Base-by-base conservation (phyloP, 371 early-diverging fungal genomes). In the Lichtheimia corymbifera region DNA sequence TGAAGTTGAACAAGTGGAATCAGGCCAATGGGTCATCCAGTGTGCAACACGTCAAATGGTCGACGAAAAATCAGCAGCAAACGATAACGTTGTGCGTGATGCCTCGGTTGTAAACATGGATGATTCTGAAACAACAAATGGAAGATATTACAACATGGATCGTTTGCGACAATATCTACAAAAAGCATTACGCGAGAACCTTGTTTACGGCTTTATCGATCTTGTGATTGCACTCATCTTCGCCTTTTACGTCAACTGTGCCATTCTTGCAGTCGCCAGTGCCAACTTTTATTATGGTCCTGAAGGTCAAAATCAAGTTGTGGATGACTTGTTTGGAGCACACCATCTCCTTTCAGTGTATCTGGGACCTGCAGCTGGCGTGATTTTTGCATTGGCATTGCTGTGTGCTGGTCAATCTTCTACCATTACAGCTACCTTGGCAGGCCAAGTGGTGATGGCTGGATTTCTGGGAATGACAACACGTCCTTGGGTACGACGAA, bases 381-480 rank as follows among this genome's bases (percentile, higher is more conserved):
- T 79, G n/a, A 56, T 87, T 6, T 94, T 93, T 83, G 92, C 92
- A 0, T 63, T 91, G 3, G 93, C 90, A 5, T 69, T 94, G 51
- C 67, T 94, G 56, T 76, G 86, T 62, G 82, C 91, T 2, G 94
- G 94, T 41, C 93, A 93, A 68, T 84, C 84, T 4, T 86, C 88
- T 22, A 91, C 93, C 12, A 72, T 94, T 45, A 93, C 94, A 1
- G 93, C 92, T 3, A 94, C 94, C 14, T 68, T 94, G 66, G 92
- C 94, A 5, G 94, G 94, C 14, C 92, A 92, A 71, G 88, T 93
- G 35, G 85, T 93, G 52, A 93, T 92, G 90, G 84, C 88, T 28
- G 92, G 92, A 2, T 93, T 94, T 63, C 66, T 92, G 53, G 91
- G 91, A 20, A 77, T 85, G 58, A 83, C 79, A n/a, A 79, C 79